These are phyloP conservation scores for Ophiostoma populinum DNA, from an alignment of 2,329 filamentous ascomycete genomes.

Conservation along the genomic window DNA sequence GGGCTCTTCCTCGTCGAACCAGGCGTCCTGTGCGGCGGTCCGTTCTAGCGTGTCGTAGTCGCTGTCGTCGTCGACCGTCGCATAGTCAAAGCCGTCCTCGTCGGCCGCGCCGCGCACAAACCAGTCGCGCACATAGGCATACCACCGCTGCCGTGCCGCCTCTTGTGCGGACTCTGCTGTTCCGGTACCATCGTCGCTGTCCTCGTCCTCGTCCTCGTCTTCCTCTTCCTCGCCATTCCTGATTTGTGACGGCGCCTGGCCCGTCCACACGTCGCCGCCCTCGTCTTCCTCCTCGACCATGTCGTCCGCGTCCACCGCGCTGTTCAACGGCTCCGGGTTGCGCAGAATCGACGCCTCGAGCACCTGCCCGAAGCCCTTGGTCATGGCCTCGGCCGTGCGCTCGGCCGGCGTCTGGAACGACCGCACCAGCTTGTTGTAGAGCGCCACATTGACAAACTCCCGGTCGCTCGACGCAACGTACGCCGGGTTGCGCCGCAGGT, in stretches of 20 bases:
- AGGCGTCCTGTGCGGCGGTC: constrained; percentile 52
- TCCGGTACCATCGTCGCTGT: constrained; percentile 29
- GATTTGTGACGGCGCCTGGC: no score
- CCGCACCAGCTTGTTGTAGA: constrained; percentile 68
- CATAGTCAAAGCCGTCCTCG: constrained; percentile 68
- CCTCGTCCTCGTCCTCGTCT: constrained; percentile 24
- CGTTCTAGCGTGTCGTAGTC: constrained; percentile 48
- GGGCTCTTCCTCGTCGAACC: constrained; percentile 66
- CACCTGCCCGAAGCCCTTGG: constrained; percentile 62
- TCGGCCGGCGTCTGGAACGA: constrained; percentile 59
- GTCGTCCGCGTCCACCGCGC: constrained; percentile 1
- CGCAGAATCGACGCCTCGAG: constrained; percentile 59
- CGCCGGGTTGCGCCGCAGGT: constrained; percentile 51
- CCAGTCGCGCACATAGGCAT: constrained; percentile 50
- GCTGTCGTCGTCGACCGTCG: constrained; percentile 50
- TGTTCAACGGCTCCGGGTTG: constrained; percentile 5
- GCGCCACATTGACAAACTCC: constrained; percentile 46
- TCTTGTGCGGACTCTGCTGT: constrained; percentile 25
- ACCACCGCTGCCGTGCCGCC: constrained; percentile 54
- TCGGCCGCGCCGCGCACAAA: constrained; percentile 48
- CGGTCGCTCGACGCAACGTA: constrained; percentile 47
- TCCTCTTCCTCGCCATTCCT: no score
- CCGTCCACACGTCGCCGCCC: neutral
- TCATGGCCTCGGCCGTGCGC: constrained; percentile 52
- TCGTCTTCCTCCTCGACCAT: constrained; percentile 8